A percentile compares a stretch with the other conserved stretches of the same genome.
phyloP scores from a whole-genome alignment of 176 grass and related monocot genomes.

The Phragmites australis region DNA sequence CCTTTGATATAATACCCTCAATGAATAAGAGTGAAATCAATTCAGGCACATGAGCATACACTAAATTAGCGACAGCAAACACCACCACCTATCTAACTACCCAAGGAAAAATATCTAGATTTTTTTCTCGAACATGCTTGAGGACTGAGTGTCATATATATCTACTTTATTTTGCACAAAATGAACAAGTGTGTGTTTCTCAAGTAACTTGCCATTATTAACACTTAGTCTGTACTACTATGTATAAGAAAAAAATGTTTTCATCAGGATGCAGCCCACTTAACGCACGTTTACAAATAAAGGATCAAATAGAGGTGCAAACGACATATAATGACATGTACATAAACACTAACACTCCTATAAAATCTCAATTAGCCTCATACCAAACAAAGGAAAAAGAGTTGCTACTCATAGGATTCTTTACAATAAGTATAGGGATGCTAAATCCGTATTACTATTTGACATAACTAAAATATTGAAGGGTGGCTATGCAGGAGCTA shows the following conservation, averaged over 20 bases:
- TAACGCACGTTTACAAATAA: background rate
- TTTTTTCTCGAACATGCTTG: no score
- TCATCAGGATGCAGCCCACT: background rate
- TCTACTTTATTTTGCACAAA: no score
- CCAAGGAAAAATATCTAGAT: background rate
- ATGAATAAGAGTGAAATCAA: background rate
- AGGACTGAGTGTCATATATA: no score
- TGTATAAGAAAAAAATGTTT: background rate
- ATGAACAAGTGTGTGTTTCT: no score
- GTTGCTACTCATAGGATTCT: no score
- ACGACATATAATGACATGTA: background rate
- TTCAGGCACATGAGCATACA: background rate
- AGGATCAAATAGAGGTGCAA: no score
- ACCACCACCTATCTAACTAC: background rate
- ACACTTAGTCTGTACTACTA: background rate
- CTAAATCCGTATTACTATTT: constrained; percentile 8
- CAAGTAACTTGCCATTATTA: background rate
- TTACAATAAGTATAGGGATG: background rate
- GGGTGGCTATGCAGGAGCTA: background rate
- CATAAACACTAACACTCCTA: background rate
- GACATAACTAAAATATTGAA: background rate
- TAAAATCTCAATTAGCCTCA: background rate
- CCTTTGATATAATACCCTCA: background rate
- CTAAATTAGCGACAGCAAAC: background rate
- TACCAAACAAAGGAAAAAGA: background rate